Evolutionary conservation across 2,329 filamentous ascomycete species (phyloP).

Genomic region (Lachnellula subtilissima): DNA sequence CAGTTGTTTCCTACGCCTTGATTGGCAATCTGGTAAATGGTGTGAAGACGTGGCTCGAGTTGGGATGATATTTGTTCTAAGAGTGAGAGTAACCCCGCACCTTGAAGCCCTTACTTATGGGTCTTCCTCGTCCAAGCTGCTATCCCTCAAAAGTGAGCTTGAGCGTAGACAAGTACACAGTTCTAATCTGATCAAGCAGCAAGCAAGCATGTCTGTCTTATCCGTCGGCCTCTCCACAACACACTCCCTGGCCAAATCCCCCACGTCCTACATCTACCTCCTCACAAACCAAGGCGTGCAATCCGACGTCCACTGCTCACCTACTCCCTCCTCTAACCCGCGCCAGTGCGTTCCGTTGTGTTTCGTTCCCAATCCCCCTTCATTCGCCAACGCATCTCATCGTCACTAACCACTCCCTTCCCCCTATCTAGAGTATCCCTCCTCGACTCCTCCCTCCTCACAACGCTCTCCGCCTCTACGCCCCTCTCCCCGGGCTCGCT

Average conservation of each 20-base stretch:
- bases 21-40: neutral
- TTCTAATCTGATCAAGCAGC: neutral
- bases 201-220: neutral
- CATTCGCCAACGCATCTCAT: too few species aligned
- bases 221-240: constrained; percentile 1
- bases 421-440: neutral
- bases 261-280: constrained; percentile 3
- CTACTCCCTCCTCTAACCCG: neutral
- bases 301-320: neutral
- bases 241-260: neutral
- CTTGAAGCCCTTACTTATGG: neutral
- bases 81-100: neutral
- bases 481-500: constrained; percentile 14
- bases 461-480: constrained; percentile 6
- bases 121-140: neutral
- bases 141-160: neutral
- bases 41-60: neutral
- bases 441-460: constrained; percentile 12
- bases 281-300: neutral
- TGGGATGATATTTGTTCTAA: neutral
- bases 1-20: neutral
- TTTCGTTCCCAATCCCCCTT: too few species aligned
- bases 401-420: too few species aligned
- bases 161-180: neutral
- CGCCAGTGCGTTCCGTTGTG: neutral